These are phyloP conservation scores for Daldinia concentrica DNA, from an alignment of 495 filamentous ascomycete genomes.

Conservation along the genomic window DNA sequence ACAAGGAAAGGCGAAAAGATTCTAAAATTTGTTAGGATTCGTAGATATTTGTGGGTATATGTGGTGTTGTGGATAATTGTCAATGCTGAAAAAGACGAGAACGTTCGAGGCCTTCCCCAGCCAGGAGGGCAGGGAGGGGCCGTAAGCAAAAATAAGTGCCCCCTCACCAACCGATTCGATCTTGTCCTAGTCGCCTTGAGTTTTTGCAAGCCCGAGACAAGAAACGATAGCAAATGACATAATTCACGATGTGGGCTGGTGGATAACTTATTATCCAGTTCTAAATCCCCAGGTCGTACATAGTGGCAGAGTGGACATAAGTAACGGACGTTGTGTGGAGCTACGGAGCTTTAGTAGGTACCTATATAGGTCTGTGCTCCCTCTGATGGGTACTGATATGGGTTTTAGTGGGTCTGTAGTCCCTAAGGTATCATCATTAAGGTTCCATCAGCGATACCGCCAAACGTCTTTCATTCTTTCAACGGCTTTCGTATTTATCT, in stretches of 20 bases:
- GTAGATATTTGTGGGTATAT: background rate
- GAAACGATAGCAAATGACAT: slow-evolving; percentile 25
- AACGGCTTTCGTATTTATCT: background rate
- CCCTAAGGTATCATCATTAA: background rate
- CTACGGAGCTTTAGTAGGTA: no score
- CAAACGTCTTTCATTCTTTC: slow-evolving; percentile 5
- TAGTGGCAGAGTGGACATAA: no score
- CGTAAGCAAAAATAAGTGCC: background rate
- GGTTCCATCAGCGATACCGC: slow-evolving; percentile 4
- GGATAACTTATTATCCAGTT: slow-evolving; percentile 1
- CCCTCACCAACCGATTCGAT: background rate
- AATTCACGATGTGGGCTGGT: slow-evolving; percentile 25
- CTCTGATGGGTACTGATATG: background rate
- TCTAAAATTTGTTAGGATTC: slow-evolving; percentile 2
- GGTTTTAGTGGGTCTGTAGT: background rate
- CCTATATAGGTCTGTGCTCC: no score
- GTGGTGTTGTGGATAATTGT: slow-evolving; percentile 1
- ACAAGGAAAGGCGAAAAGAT: background rate
- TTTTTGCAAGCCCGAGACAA: background rate
- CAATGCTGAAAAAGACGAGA: background rate
- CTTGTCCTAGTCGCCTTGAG: background rate
- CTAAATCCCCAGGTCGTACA: no score
- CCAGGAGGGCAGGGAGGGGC: background rate
- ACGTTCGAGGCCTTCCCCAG: background rate
- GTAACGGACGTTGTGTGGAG: no score